These are phyloP conservation scores for Picochlorum sp. DNA, from an alignment of 139 green algal species.

Conservation along the genomic window DNA sequence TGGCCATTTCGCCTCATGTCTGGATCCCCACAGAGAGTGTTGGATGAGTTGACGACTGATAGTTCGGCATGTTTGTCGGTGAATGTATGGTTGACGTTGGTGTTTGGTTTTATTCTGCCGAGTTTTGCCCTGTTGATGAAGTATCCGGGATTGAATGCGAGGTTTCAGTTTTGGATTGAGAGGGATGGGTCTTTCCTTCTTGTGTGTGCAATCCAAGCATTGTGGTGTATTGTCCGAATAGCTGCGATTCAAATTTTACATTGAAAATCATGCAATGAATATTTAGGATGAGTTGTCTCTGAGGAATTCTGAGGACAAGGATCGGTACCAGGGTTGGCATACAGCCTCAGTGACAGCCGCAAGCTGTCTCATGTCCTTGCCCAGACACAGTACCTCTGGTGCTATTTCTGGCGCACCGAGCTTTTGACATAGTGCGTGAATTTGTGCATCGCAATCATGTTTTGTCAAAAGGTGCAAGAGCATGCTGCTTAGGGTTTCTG, in stretches of 20 bases:
- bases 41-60: not conserved
- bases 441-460: too few relatives aligned
- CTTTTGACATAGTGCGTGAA: not conserved
- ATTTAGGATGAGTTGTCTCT: not conserved
- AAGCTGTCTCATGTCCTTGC: constrained; percentile 20
- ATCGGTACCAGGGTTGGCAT: constrained; percentile 11
- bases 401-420: not conserved
- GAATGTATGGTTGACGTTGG: not conserved
- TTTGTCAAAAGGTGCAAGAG: not conserved
- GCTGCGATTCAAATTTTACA: too few relatives aligned
- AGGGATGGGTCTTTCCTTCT: not conserved
- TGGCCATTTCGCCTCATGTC: constrained; percentile 12
- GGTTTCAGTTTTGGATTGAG: not conserved
- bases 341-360: constrained; percentile 45
- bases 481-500: not conserved
- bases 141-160: not conserved
- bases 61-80: constrained; percentile 2
- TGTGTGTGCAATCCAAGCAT: not conserved
- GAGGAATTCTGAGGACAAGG: not conserved
- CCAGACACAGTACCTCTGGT: constrained; percentile 42
- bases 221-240: not conserved
- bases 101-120: constrained; percentile 5
- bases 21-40: not conserved
- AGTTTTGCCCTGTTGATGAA: not conserved
- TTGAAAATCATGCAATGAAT: too few relatives aligned